A percentile compares a stretch with the other conserved stretches of the same genome.
phyloP scores from a whole-genome alignment of 169 alveolate genomes.

The Cryptosporidium meleagridis region DNA sequence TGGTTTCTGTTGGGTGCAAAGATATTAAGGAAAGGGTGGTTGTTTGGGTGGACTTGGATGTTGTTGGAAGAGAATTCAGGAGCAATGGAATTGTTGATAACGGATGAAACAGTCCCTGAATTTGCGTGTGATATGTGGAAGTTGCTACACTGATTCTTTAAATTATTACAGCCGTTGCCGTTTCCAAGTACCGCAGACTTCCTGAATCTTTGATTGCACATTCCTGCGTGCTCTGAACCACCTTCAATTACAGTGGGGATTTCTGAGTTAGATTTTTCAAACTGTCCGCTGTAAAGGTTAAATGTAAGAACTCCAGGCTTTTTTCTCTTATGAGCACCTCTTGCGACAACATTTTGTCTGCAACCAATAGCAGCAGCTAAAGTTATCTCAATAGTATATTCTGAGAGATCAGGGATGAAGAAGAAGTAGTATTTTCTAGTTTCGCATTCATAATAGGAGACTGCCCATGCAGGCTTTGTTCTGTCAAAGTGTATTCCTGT shows the following conservation, averaged over 20 bases:
- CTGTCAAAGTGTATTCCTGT: constrained; percentile 75
- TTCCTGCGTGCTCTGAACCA: background rate
- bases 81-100: background rate
- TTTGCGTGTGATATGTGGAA: background rate
- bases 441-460: constrained; percentile 71
- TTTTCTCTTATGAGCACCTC: constrained; percentile 73
- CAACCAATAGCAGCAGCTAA: constrained; percentile 73
- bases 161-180: background rate
- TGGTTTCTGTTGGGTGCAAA: background rate
- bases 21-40: background rate
- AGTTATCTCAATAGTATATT: constrained; percentile 62
- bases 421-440: constrained; percentile 72
- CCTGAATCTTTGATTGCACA: background rate
- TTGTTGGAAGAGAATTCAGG: background rate
- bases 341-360: constrained; percentile 74
- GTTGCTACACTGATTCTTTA: background rate
- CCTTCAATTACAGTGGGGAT: background rate
- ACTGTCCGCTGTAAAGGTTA: constrained; percentile 66
- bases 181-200: background rate
- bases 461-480: constrained; percentile 75
- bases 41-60: background rate
- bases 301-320: constrained; percentile 73
- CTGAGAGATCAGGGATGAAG: constrained; percentile 67
- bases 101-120: background rate
- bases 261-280: constrained; percentile 49